Base-by-base conservation (phyloP, 2,329 filamentous ascomycete genomes). In the Diplocarpon mali region DNA sequence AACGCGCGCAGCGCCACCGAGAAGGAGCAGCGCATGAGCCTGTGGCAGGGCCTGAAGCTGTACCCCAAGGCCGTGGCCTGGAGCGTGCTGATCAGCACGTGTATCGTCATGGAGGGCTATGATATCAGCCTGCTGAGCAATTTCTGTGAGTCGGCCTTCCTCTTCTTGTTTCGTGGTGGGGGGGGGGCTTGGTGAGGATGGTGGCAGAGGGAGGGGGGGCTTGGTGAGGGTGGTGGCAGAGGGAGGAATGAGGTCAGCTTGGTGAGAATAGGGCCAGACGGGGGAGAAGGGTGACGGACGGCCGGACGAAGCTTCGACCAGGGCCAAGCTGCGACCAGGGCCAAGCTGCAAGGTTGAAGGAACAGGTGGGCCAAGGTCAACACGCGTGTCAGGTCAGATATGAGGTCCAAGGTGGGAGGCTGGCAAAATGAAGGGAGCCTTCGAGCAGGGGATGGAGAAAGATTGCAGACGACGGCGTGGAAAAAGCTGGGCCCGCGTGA, bases 71-170 rank as follows among this genome's bases (percentile, higher is more conserved):
- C 88, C 16, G 80, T 93, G 45, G 73, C 69, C 16, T 95, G 86
- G 85, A 86, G 80, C 56, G 59, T 94, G 40, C 69, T 93, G 47
- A 89, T 95, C 63, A 90, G 83, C n/a, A 90, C 85, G 0, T 89
- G 84, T 61, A 92, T 94, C 58, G 78, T 77, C 57, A 95, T 95
- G 88, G 87, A 94, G 64, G 87, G 85, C 29, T 93, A 89, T 67
- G 86, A 94, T 60, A 71, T 92, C 47, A 55, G 52, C 42, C 47
- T 60, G 38, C 43, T 60, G 37, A 56, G 51, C 36, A 60, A 53
- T 38, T 57, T 59, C 29, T 60, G 54, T 56, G 24, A 50, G 54
- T 55, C 49, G 53, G 54, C 12, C n/a, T 40, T 15, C 27, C 27
- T 20, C 10, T 15, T 2, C 36, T 30, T 24, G 24, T 32, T 20